Evolutionary conservation across 805 yeast genomes (phyloP).

Genomic region (Candida coleopterorum): DNA sequence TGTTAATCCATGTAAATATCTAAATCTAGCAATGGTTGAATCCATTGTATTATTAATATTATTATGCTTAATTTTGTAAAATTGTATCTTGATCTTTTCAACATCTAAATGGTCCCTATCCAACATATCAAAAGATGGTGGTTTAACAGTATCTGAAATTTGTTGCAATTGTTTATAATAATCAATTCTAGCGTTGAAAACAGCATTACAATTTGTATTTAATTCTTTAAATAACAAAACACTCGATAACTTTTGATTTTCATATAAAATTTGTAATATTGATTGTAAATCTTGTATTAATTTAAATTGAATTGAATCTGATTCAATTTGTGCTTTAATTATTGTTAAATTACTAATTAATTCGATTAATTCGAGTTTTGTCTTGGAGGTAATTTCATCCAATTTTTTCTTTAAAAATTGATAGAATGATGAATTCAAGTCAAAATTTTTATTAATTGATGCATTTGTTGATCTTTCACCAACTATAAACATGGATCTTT

Average conservation of each 20-base stretch:
- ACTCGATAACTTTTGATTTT: slow-evolving; percentile 40
- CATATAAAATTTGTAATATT: slow-evolving; percentile 28
- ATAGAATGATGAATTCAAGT: slow-evolving; percentile 16
- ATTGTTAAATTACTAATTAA: slow-evolving; percentile 10
- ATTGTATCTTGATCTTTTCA: not conserved
- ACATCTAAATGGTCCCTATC: slow-evolving; percentile 15
- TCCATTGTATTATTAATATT: slow-evolving; percentile 13
- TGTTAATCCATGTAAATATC: slow-evolving; percentile 28
- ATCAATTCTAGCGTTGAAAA: slow-evolving; percentile 74
- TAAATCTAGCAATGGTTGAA: slow-evolving; percentile 29
- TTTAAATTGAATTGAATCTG: slow-evolving; percentile 14
- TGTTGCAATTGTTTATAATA: slow-evolving; percentile 83
- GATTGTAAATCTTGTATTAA: slow-evolving; percentile 17
- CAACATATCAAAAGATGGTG: slow-evolving; percentile 16
- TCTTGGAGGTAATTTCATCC: slow-evolving; percentile 23
- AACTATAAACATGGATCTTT: slow-evolving; percentile 34
- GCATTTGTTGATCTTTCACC: slow-evolving; percentile 27
- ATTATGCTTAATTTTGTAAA: not conserved
- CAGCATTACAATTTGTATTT: slow-evolving; percentile 49
- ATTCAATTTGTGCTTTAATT: slow-evolving; percentile 21
- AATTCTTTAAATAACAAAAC: slow-evolving; percentile 42
- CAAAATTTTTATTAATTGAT: slow-evolving; percentile 13
- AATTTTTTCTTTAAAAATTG: slow-evolving; percentile 18
- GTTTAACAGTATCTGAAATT: slow-evolving; percentile 75
- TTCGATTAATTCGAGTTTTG: slow-evolving; percentile 32